Evolutionary conservation across 2,329 filamentous ascomycete genomes (phyloP).

Genomic region (Zasmidium cellare): DNA sequence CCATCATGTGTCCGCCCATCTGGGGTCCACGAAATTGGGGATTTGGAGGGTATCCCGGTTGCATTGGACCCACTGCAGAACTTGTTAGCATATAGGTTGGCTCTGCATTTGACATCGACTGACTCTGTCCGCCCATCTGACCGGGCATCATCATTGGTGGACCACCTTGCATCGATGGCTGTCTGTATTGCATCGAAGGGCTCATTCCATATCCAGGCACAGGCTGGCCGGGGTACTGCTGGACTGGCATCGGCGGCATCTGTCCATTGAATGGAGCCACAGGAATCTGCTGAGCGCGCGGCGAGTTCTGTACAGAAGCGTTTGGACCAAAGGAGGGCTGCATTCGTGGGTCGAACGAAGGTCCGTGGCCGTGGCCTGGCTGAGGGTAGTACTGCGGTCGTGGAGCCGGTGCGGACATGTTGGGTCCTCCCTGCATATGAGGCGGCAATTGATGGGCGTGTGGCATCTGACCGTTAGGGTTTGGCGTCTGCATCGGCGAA

Average conservation of each 20-base stretch:
- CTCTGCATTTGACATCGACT: conserved; percentile 6
- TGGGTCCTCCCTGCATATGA: conserved; percentile 70
- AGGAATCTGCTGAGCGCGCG: conserved; percentile 65
- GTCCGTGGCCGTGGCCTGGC: conserved; percentile 70
- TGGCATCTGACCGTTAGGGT: conserved; percentile 63
- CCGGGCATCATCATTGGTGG: conserved; percentile 28
- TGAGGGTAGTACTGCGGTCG: conserved; percentile 76
- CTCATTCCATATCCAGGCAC: conserved; percentile 67
- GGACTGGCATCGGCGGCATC: conserved; percentile 36
- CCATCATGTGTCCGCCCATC: conserved; percentile 78
- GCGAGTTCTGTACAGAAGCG: conserved; percentile 78
- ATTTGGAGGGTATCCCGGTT: conserved; percentile 21
- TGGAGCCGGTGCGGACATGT: conserved; percentile 68
- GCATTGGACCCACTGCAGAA: conserved; percentile 51
- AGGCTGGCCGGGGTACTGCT: conserved; percentile 68
- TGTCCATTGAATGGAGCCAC: conserved; percentile 55
- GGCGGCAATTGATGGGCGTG: conserved; percentile 83
- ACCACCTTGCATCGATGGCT: conserved; percentile 23
- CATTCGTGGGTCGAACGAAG: conserved; percentile 80
- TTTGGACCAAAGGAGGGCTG: conserved; percentile 73
- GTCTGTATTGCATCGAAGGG: conserved; percentile 58
- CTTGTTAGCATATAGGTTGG: conserved; percentile 67
- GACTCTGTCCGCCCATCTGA: conserved; percentile 26
- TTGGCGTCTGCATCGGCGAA: conserved; percentile 62
- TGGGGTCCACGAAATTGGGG: conserved; percentile 20